These are phyloP conservation scores for Cercospora sp. DNA, from an alignment of 2,329 filamentous ascomycete genomes.

Conservation along the genomic window DNA sequence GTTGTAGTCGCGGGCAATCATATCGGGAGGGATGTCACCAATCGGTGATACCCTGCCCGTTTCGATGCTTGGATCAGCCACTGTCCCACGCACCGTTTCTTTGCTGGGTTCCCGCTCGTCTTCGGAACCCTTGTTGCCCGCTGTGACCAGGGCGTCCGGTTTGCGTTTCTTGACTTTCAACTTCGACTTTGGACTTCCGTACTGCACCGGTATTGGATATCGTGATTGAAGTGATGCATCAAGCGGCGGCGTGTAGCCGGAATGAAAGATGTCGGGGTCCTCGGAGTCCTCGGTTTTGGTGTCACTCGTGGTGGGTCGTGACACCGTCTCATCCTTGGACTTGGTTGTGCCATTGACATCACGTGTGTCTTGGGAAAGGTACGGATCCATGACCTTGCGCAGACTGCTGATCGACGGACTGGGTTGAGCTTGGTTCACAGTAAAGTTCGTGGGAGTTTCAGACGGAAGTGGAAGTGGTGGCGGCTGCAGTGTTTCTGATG, in stretches of 20 bases:
- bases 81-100: constrained; percentile 27
- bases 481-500: constrained; percentile 66
- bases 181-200: constrained; percentile 43
- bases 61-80: constrained; percentile 26
- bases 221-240: constrained; percentile 65
- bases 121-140: constrained; percentile 51
- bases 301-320: constrained; percentile 34
- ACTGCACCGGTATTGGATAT: constrained; percentile 31
- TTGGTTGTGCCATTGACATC: constrained; percentile 16
- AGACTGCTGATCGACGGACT: constrained; percentile 71
- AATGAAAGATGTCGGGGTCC: constrained; percentile 65
- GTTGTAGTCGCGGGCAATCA: constrained; percentile 4
- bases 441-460: constrained; percentile 35
- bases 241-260: constrained; percentile 71
- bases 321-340: constrained; percentile 23
- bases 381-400: constrained; percentile 84
- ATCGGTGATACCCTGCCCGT: constrained; percentile 32
- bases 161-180: constrained; percentile 43
- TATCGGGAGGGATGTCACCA: constrained; percentile 25
- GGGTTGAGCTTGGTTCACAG: constrained; percentile 52
- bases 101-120: constrained; percentile 52
- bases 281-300: constrained; percentile 38
- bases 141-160: constrained; percentile 21
- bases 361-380: constrained; percentile 52
- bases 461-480: constrained; percentile 54